Percentiles rank a stretch among this genome's conserved stretches.
Evolutionary conservation across 257 asterid genomes (phyloP).

Genomic region (Marsdenia floribunda): DNA sequence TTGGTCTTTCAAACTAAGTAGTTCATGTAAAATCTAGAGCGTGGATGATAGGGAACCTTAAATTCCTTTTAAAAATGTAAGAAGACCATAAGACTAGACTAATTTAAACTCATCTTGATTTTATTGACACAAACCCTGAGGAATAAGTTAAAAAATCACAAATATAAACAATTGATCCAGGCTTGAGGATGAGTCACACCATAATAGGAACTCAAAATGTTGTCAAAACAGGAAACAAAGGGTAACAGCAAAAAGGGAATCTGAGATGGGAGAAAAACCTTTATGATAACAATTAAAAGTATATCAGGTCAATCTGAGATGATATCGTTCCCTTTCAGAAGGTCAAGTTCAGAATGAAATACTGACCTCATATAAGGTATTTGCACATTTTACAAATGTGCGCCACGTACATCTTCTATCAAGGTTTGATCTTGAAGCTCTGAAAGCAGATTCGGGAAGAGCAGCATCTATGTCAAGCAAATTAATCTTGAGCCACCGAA

Average conservation of each 20-base stretch:
- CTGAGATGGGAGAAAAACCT: neutral
- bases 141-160: neutral
- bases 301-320: neutral
- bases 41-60: neutral
- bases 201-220: neutral
- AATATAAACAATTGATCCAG: neutral
- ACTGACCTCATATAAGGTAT: constrained; percentile 70
- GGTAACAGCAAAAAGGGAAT: neutral
- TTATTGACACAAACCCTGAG: neutral
- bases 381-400: constrained; percentile 73
- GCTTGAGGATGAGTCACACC: neutral
- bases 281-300: neutral
- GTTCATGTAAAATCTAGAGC: neutral
- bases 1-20: neutral
- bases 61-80: neutral
- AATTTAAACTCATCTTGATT: neutral
- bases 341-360: neutral
- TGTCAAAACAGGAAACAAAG: neutral
- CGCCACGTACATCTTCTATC: constrained; percentile 76
- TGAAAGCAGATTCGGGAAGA: constrained; percentile 64
- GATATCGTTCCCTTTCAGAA: neutral
- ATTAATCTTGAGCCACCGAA: constrained; percentile 57
- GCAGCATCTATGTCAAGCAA: constrained; percentile 93
- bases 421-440: constrained; percentile 55
- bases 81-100: neutral